These are phyloP conservation scores for Alternaria gaisen DNA, from an alignment of 2,329 filamentous ascomycete species.

Conservation along the genomic window DNA sequence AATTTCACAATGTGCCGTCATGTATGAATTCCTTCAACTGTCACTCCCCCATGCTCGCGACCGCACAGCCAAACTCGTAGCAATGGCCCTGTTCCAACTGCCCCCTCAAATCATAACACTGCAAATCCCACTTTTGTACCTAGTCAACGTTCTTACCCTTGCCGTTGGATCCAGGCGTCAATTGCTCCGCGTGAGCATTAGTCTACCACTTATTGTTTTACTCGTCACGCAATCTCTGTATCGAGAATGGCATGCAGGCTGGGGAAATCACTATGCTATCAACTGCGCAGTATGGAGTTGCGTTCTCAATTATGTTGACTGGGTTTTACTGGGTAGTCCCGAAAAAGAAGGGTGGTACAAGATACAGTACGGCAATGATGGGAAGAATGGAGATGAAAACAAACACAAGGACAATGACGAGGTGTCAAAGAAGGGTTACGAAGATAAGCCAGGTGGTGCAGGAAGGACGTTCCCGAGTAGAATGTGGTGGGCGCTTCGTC, in stretches of 20 bases:
- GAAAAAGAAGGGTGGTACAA: constrained; percentile 39
- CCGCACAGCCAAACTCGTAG: neutral
- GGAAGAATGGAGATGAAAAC: neutral
- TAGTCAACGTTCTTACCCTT: constrained; percentile 26
- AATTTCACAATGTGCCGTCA: neutral
- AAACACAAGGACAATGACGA: constrained; percentile 2
- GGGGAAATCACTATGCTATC: constrained; percentile 25
- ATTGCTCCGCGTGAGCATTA: constrained; percentile 16
- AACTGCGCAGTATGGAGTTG: constrained; percentile 16
- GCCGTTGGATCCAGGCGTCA: constrained; percentile 19
- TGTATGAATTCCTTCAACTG: neutral
- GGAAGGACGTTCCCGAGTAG: constrained; percentile 21
- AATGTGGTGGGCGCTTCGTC: constrained; percentile 33
- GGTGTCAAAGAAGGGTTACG: neutral
- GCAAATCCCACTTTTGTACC: constrained; percentile 26
- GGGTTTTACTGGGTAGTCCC: constrained; percentile 31
- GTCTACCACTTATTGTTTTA: constrained; percentile 25
- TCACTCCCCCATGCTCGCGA: neutral
- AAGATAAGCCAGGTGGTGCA: neutral
- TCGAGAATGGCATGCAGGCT: constrained; percentile 19
- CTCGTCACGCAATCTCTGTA: constrained; percentile 31
- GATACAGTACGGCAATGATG: constrained; percentile 21
- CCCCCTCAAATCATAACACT: constrained; percentile 15
- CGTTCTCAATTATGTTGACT: constrained; percentile 30
- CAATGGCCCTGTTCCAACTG: constrained; percentile 13